Conservation (phyloP, 192 early-diverging fungal species). For the Umbelopsis sp. region DNA sequence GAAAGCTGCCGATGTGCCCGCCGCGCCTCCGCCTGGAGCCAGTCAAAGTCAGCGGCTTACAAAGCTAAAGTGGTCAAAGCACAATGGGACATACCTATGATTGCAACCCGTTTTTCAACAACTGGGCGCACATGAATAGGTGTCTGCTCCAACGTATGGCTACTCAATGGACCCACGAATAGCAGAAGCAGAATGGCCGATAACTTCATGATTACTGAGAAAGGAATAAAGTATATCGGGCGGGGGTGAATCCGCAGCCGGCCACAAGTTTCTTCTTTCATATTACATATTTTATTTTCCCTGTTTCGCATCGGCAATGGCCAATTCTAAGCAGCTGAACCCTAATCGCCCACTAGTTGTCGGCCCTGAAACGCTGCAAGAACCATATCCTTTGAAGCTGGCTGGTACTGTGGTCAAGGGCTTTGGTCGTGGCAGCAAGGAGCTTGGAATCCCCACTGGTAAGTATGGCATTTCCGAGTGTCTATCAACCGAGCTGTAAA, state of each 20-base stretch:
- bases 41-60: neutral
- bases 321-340: slow-evolving; percentile 26
- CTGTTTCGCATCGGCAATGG: slow-evolving; percentile 4
- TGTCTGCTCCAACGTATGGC: neutral
- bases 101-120: slow-evolving; percentile 41
- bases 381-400: slow-evolving; percentile 80
- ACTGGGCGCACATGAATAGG: neutral
- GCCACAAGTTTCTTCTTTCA: neutral
- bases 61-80: neutral
- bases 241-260: neutral
- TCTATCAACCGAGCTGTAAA: no score
- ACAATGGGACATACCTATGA: slow-evolving; percentile 41
- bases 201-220: neutral
- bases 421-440: slow-evolving; percentile 94
- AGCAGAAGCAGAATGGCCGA: neutral
- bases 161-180: neutral
- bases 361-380: slow-evolving; percentile 57
- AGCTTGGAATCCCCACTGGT: slow-evolving; percentile 97
- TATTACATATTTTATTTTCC: neutral
- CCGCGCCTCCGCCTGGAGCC: slow-evolving; percentile 53
- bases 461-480: neutral
- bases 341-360: slow-evolving; percentile 62
- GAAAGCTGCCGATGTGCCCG: slow-evolving; percentile 54
- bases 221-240: neutral
- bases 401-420: slow-evolving; percentile 84